phyloP scores from a whole-genome alignment of 2,329 filamentous ascomycete genomes.

The Fusarium concolor region DNA sequence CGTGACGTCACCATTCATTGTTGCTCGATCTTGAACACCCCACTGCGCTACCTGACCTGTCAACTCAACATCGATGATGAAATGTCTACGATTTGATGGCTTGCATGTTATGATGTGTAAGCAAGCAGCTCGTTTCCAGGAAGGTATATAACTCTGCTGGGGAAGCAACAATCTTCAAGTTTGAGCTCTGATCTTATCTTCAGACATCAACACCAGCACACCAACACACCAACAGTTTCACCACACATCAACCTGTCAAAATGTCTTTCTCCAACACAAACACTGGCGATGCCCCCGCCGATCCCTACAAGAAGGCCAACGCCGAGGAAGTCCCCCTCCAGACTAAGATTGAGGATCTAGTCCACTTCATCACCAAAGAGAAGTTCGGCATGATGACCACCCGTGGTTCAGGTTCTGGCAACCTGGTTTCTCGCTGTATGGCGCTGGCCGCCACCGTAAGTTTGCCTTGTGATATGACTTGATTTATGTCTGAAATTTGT shows the following conservation, averaged over 20 bases:
- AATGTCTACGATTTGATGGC: constrained; percentile 42
- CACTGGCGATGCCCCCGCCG: constrained; percentile 71
- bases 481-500: constrained; percentile 1
- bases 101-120: constrained; percentile 32
- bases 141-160: constrained; percentile 35
- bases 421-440: constrained; percentile 87
- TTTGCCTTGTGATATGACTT: neutral
- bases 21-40: constrained; percentile 28
- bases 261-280: constrained; percentile 66
- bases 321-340: constrained; percentile 72
- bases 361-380: constrained; percentile 74
- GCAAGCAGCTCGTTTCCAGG: constrained; percentile 1
- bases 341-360: constrained; percentile 81
- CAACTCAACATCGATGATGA: constrained; percentile 44
- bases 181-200: constrained; percentile 16
- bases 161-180: constrained; percentile 7
- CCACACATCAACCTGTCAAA: constrained; percentile 10
- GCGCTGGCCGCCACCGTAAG: constrained; percentile 80
- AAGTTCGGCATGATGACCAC: constrained; percentile 96
- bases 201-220: constrained; percentile 26
- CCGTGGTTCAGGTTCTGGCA: constrained; percentile 70
- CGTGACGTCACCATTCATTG: constrained; percentile 37
- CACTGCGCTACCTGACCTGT: constrained; percentile 3
- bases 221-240: constrained; percentile 1
- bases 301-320: constrained; percentile 84